Base-by-base conservation (phyloP, 1,139 yeast genomes). In the Pichia sp. region DNA sequence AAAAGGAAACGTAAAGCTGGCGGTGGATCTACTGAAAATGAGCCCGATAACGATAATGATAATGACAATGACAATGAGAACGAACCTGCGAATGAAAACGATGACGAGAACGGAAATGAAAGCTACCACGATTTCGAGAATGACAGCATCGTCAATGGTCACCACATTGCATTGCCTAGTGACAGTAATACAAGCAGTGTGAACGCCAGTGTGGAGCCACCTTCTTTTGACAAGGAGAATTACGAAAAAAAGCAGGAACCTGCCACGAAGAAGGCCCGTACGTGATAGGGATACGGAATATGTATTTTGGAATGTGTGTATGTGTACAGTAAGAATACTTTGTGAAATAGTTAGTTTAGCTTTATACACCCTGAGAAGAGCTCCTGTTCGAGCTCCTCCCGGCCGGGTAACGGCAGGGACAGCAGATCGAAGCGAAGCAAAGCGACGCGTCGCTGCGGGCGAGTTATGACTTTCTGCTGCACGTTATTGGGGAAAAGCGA, bases 1-100 rank as follows among this genome's bases (percentile, higher is more conserved):
- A 71, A 67, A 51, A 63, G 71, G 46, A 66, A 61, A 24, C 34
- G 51, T 15, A 46, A 31, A 40, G 41, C 37, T 36, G 46, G 30
- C 2, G 30, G 23, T 12, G 11, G 23, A 20, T 5, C 21, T 19
- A 25, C 12, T 7, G 28, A 14, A 12, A 25, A 25, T 10, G 4
- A n/a, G 12, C 12, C 12, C 14, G 34, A 14, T 11, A 19, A 31
- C 19, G 34, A 23, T 18, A 31, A 31, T 31, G 14, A 6, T 19
- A 15, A 17, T 5, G 22, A 18, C 5, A 31, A 31, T 31, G 33
- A 19, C 8, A 19, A 26, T 8, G 30, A 26, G 7, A 26, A 26
- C 18, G 30, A 26, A 4, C 14, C 14, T 26, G 28, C 28, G 14
- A 15, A 17, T 5, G 22, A 18, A 3, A 31, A 31, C 19, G 33